A percentile compares a stretch with the other conserved stretches of the same genome.
phyloP scores from a whole-genome alignment of 169 alveolate species.

The Plasmodium coatneyi region DNA sequence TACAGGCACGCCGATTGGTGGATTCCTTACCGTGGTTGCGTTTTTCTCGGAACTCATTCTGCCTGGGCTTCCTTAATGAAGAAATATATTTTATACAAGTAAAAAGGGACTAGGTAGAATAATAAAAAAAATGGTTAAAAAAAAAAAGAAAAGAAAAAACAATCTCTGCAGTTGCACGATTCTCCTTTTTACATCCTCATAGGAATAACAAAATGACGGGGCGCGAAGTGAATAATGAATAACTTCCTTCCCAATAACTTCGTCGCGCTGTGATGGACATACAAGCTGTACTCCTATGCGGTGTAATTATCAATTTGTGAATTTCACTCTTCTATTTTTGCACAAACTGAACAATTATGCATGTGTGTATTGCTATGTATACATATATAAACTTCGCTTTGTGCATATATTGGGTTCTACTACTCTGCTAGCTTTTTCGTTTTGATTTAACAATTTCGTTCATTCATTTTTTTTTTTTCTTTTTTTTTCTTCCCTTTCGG shows the following conservation, averaged over 20 bases:
- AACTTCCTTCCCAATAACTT: neutral
- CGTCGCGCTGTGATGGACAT: neutral
- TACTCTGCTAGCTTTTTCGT: neutral
- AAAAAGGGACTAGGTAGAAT: neutral
- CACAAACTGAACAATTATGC: neutral
- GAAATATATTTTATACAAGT: neutral
- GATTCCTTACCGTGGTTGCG: slow-evolving; percentile 56
- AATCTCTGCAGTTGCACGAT: neutral
- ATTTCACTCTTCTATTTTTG: neutral
- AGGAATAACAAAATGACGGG: neutral
- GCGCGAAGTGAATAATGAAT: neutral
- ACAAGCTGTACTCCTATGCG: neutral
- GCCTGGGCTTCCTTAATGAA: neutral
- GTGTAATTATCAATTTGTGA: neutral
- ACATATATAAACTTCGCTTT: neutral
- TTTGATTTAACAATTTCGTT: neutral
- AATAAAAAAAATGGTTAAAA: slow-evolving; percentile 23
- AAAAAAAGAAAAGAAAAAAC: neutral
- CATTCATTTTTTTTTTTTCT: neutral
- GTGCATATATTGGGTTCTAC: neutral
- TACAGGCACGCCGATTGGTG: neutral
- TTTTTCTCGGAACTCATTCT: slow-evolving; percentile 72
- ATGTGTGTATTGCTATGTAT: neutral
- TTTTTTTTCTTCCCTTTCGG: neutral
- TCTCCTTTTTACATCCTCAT: neutral